These are phyloP conservation scores for Populus deltoides DNA, from an alignment of 345 rosid genomes.

Conservation along the genomic window DNA sequence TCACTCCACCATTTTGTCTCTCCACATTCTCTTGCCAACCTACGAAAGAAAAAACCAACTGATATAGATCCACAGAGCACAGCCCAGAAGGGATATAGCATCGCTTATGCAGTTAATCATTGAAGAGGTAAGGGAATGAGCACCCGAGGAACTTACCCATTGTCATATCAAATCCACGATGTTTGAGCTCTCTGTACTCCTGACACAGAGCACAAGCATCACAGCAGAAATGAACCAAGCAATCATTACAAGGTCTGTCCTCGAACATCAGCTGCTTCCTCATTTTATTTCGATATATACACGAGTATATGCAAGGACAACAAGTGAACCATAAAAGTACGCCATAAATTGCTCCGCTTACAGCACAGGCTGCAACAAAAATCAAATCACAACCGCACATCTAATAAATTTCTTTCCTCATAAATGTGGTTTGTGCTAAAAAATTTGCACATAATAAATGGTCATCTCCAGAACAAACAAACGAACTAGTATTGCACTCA, in stretches of 20 bases:
- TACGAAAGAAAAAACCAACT: neutral
- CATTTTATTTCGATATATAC: conserved; percentile 25
- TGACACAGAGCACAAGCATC: conserved; percentile 40
- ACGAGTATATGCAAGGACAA: conserved; percentile 22
- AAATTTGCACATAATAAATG: no score
- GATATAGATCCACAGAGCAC: neutral
- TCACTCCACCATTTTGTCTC: neutral
- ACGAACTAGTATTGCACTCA: neutral
- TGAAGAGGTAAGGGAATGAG: neutral
- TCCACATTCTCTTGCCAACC: conserved; percentile 11
- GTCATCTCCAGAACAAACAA: no score
- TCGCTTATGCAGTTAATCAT: no score
- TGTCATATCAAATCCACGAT: conserved; percentile 41
- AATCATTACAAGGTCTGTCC: conserved; percentile 24
- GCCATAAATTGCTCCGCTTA: conserved; percentile 23
- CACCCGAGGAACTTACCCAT: conserved; percentile 18
- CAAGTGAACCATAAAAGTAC: conserved; percentile 12
- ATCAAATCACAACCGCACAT: neutral
- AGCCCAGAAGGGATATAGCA: neutral
- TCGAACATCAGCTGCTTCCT: conserved; percentile 27
- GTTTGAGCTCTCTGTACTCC: conserved; percentile 41
- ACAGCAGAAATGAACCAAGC: conserved; percentile 33
- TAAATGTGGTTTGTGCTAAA: no score
- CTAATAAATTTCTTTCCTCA: no score
- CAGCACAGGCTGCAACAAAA: conserved; percentile 31